These are phyloP conservation scores for Boletales sp. DNA, from an alignment of 768 basidiomycete species.

Conservation along the genomic window DNA sequence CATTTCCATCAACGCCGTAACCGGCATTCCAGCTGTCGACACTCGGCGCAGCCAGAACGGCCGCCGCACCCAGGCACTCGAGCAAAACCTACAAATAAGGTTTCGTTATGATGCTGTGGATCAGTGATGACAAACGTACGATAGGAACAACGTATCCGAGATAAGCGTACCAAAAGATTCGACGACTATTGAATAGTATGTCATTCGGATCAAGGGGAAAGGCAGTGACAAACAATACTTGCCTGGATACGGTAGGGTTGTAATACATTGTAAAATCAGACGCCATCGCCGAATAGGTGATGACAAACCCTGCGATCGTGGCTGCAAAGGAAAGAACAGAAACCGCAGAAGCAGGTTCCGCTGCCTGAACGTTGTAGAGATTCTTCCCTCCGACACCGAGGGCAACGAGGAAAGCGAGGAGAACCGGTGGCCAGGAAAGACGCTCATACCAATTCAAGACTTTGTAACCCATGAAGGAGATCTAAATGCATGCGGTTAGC, in stretches of 20 bases:
- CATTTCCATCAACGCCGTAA: slow-evolving; percentile 49
- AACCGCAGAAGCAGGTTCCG: slow-evolving; percentile 50
- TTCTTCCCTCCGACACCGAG: slow-evolving; percentile 74
- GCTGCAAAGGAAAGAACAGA: slow-evolving; percentile 63
- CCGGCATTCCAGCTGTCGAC: slow-evolving; percentile 55
- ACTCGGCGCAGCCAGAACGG: slow-evolving; percentile 51
- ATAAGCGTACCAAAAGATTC: slow-evolving; percentile 63
- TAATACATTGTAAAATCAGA: slow-evolving; percentile 79
- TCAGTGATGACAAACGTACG: slow-evolving; percentile 37
- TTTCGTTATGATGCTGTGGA: background rate
- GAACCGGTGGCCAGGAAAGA: slow-evolving; percentile 71
- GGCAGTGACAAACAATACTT: slow-evolving; percentile 2
- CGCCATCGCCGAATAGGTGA: slow-evolving; percentile 57
- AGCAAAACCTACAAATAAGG: slow-evolving; percentile 31
- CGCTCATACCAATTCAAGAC: slow-evolving; percentile 72
- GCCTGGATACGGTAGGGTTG: slow-evolving; percentile 56
- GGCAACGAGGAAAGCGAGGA: slow-evolving; percentile 69
- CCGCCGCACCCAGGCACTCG: slow-evolving; percentile 65
- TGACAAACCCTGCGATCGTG: slow-evolving; percentile 68
- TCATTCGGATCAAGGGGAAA: slow-evolving; percentile 6
- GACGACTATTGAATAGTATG: slow-evolving; percentile 37
- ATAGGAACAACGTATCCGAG: slow-evolving; percentile 59
- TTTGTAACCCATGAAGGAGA: slow-evolving; percentile 66
- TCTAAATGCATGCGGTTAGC: slow-evolving; percentile 26
- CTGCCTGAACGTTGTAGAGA: slow-evolving; percentile 44